phyloP scores from a whole-genome alignment of 169 alveolate genomes.

The Babesia ovata region DNA sequence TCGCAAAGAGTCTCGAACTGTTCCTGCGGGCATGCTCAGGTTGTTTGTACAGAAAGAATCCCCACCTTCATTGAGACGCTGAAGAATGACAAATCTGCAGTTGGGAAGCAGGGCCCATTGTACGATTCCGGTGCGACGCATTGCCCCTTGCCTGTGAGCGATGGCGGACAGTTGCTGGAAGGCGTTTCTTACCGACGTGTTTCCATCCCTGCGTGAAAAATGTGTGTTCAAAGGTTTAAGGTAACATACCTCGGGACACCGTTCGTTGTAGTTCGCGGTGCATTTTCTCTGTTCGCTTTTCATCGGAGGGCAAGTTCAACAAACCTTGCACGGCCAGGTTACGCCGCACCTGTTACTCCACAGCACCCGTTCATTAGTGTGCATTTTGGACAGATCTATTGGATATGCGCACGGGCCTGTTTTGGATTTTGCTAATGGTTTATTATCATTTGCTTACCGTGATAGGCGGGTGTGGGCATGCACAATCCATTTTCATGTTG shows the following conservation, averaged over 20 bases:
- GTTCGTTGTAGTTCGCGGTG: constrained; percentile 15
- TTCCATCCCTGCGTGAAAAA: constrained; percentile 45
- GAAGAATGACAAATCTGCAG: constrained; percentile 59
- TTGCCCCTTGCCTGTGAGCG: constrained; percentile 22
- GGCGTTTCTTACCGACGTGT: constrained; percentile 9
- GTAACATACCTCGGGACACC: constrained; percentile 58
- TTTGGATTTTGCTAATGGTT: background rate
- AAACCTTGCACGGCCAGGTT: constrained; percentile 48
- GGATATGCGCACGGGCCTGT: constrained; percentile 41
- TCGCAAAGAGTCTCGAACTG: constrained; percentile 52
- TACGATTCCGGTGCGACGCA: constrained; percentile 58
- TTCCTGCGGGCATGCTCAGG: constrained; percentile 4
- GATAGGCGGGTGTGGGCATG: constrained; percentile 43
- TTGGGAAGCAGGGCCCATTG: constrained; percentile 59
- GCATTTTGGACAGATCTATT: constrained; percentile 17
- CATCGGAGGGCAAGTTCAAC: background rate
- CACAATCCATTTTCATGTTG: constrained; percentile 14
- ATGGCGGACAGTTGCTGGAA: background rate
- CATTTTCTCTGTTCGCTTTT: constrained; percentile 1
- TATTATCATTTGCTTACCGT: constrained; percentile 5
- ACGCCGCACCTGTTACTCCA: constrained; percentile 64
- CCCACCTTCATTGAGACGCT: constrained; percentile 47
- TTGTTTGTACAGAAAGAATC: background rate
- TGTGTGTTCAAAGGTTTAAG: background rate
- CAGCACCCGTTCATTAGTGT: constrained; percentile 25